These are phyloP conservation scores for Torulaspora microellipsoides DNA, from an alignment of 805 yeast genomes.

Conservation along the genomic window DNA sequence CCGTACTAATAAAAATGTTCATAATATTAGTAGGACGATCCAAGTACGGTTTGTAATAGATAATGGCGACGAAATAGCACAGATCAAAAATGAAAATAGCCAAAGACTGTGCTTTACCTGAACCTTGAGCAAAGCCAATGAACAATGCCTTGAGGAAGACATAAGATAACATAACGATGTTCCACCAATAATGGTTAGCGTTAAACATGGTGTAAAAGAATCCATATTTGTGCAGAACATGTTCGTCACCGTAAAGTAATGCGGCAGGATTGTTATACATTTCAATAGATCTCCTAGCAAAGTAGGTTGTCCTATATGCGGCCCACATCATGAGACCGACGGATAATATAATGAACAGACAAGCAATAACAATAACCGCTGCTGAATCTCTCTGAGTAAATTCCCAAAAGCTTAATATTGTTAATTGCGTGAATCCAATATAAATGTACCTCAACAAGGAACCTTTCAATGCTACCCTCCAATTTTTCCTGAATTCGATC, in stretches of 20 bases:
- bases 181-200: conserved; percentile 81
- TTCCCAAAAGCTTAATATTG: conserved; percentile 82
- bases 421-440: conserved; percentile 81
- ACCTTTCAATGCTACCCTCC: conserved; percentile 67
- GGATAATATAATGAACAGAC: conserved; percentile 59
- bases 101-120: conserved; percentile 79
- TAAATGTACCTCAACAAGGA: conserved; percentile 70
- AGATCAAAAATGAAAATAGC: conserved; percentile 73
- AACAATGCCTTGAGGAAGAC: conserved; percentile 64
- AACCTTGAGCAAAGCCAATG: conserved; percentile 70
- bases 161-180: conserved; percentile 57
- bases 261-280: conserved; percentile 81
- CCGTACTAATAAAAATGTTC: conserved; percentile 66
- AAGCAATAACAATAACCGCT: conserved; percentile 80
- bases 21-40: conserved; percentile 78
- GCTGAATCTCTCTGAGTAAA: conserved; percentile 78
- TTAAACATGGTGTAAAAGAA: conserved; percentile 86
- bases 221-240: conserved; percentile 73
- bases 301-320: conserved; percentile 54
- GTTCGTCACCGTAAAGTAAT: conserved; percentile 71
- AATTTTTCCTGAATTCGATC: conserved; percentile 47
- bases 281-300: conserved; percentile 58
- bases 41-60: conserved; percentile 67
- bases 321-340: conserved; percentile 61
- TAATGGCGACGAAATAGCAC: conserved; percentile 58